Percentiles rank a stretch among this genome's conserved stretches.
These are phyloP conservation scores for Tylopilus cervinicoccineus DNA, from an alignment of 768 basidiomycete species.

Conservation along the genomic window DNA sequence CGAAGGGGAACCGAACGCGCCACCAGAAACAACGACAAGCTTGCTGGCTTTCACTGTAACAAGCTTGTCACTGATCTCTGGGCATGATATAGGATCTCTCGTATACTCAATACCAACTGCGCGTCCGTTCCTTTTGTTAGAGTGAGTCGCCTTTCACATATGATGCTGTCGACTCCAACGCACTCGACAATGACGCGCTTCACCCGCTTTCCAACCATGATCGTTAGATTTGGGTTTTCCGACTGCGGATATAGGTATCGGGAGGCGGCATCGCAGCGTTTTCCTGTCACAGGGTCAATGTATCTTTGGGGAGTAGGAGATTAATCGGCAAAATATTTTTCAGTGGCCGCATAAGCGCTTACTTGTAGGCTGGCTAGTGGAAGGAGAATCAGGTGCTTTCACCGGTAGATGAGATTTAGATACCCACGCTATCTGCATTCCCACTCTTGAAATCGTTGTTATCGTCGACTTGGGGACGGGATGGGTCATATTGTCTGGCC, in stretches of 20 bases:
- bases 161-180: neutral
- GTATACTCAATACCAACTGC: conserved; percentile 38
- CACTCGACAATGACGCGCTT: conserved; percentile 11
- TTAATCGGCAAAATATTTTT: neutral
- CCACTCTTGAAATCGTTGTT: conserved; percentile 38
- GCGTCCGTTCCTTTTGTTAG: conserved; percentile 24
- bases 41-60: conserved; percentile 26
- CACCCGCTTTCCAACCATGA: conserved; percentile 26
- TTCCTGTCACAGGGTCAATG: conserved; percentile 41
- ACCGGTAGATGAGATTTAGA: neutral
- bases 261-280: conserved; percentile 31
- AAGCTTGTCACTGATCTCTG: conserved; percentile 10
- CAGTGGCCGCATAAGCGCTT: neutral
- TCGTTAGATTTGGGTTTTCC: conserved; percentile 27
- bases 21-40: conserved; percentile 48
- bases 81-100: conserved; percentile 2
- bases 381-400: too few species aligned
- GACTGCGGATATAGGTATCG: conserved; percentile 35
- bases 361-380: conserved; percentile 22
- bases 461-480: conserved; percentile 42
- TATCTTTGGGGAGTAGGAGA: conserved; percentile 38
- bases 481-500: conserved; percentile 44
- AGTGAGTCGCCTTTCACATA: neutral
- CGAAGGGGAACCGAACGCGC: conserved; percentile 52
- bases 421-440: conserved; percentile 24